These are phyloP conservation scores for Thermothelomyces thermophilus DNA, from an alignment of 2,329 filamentous ascomycete species.

Conservation along the genomic window DNA sequence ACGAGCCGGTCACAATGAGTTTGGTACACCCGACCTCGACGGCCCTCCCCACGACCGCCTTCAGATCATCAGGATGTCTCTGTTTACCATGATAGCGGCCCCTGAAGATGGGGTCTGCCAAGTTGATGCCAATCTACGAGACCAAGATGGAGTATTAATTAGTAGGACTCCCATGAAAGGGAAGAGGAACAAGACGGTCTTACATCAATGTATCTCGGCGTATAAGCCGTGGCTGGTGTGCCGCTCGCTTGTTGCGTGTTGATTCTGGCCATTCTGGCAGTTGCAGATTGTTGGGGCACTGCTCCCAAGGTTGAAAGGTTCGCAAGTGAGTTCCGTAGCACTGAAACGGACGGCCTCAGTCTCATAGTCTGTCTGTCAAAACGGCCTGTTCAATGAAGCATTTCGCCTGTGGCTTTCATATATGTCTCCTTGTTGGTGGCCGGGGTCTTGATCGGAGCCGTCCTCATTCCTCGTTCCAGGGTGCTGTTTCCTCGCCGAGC, in stretches of 20 bases:
- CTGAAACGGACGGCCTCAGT: slow-evolving; percentile 4
- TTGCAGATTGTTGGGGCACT: slow-evolving; percentile 1
- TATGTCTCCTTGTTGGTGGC: background rate
- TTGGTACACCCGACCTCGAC: slow-evolving; percentile 74
- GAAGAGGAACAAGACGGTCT: slow-evolving; percentile 22
- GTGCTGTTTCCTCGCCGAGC: slow-evolving; percentile 10
- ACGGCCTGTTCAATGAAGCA: too few relatives aligned
- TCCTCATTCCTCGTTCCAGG: slow-evolving; percentile 5
- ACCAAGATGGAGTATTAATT: background rate
- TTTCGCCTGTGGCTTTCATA: too few relatives aligned
- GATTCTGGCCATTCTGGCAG: slow-evolving; percentile 16
- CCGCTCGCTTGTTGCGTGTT: slow-evolving; percentile 13
- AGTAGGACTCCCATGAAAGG: background rate
- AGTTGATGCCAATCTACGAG: slow-evolving; percentile 75
- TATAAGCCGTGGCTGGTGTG: slow-evolving; percentile 27
- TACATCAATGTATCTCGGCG: slow-evolving; percentile 58
- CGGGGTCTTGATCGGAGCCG: slow-evolving; percentile 13
- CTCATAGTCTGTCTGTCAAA: slow-evolving; percentile 18
- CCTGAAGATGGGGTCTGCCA: slow-evolving; percentile 84
- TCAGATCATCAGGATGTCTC: slow-evolving; percentile 65
- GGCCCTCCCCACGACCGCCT: slow-evolving; percentile 72
- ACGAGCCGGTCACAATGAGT: slow-evolving; percentile 89
- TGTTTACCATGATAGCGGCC: slow-evolving; percentile 78
- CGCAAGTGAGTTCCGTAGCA: slow-evolving; percentile 9
- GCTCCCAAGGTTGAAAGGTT: slow-evolving; percentile 2